Conservation (phyloP, 768 basidiomycete species). For the Amanita pseudoporphyria region DNA sequence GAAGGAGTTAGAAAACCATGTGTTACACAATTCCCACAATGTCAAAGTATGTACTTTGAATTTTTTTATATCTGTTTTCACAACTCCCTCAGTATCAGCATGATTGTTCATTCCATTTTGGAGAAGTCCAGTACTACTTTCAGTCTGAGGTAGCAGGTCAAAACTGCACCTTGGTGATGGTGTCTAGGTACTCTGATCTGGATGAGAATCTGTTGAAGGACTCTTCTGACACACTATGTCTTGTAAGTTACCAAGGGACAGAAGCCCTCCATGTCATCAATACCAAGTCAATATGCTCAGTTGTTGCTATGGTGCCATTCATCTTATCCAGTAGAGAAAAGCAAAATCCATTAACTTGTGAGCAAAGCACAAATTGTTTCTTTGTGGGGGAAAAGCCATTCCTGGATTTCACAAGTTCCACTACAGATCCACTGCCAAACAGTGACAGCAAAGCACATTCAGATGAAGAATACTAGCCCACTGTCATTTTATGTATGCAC, state of each 20-base stretch:
- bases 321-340: not conserved
- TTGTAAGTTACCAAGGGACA: not conserved
- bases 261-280: not conserved
- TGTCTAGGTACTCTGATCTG: conserved; percentile 4
- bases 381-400: conserved; percentile 4
- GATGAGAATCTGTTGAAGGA: not conserved
- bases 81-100: not conserved
- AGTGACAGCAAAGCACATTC: not conserved
- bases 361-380: conserved; percentile 25
- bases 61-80: not conserved
- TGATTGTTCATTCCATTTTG: not conserved
- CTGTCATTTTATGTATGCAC: not conserved
- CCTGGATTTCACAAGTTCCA: conserved; percentile 2
- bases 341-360: not conserved
- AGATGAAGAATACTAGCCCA: not conserved
- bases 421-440: not conserved
- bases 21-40: conserved; percentile 4
- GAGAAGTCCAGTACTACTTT: too few relatives aligned
- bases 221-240: not conserved
- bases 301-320: conserved; percentile 10
- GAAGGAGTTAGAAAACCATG: not conserved
- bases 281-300: conserved; percentile 1
- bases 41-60: conserved; percentile 6
- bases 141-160: not conserved
- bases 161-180: conserved; percentile 1